Base-by-base conservation (phyloP, 1,284 basidiomycete genomes). In the Papiliotrema laurentii region DNA sequence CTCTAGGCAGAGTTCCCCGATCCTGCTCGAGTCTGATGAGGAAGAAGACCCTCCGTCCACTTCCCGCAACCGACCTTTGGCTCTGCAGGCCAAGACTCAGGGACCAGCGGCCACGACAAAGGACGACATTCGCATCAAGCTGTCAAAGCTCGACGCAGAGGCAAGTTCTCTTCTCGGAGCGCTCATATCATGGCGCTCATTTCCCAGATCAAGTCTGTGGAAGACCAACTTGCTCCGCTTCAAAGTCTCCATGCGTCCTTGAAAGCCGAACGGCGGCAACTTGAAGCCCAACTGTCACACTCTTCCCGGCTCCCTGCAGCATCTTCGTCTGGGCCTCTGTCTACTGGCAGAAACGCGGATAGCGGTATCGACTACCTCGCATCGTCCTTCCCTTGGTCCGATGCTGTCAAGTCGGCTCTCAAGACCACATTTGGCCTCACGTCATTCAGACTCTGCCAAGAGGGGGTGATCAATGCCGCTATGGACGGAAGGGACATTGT, bases 401-500 rank as follows among this genome's bases (percentile, higher is more conserved):
- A 43, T 11, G 51, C 63, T 6, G 46, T 64, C 19, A 9, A 40
- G 7, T 42, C 54, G 9, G 56, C 46, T 2, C 60, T 65, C 11
- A 54, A 58, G 35, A 46, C 34, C 9, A 51, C 37, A 2, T 67
- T 68, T 49, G 34, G 50, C n/a, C 53, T 68, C 2, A 24, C 49
- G 2, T 30, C 50, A 0, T 64, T 66, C 38, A 50, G 65, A 30
- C 46, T 68, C 5, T 68, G 65, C 48, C 65, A 68, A 47, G 56
- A 63, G 54, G 65, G 65, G 6, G 65, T 68, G 6, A 63, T 68
- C 53, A 68, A 66, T 36, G 65, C 65, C n/a, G 63, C 65, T 0
- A 56, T 68, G 35, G 65, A 68, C 39, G 56, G 50, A 22, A 40
- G 65, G 22, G 63, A 68, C 49, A 66, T 68, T 33, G 60, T 68